Evolutionary conservation across 106 monocot species (phyloP).

Genomic region (Ottelia alismoides): DNA sequence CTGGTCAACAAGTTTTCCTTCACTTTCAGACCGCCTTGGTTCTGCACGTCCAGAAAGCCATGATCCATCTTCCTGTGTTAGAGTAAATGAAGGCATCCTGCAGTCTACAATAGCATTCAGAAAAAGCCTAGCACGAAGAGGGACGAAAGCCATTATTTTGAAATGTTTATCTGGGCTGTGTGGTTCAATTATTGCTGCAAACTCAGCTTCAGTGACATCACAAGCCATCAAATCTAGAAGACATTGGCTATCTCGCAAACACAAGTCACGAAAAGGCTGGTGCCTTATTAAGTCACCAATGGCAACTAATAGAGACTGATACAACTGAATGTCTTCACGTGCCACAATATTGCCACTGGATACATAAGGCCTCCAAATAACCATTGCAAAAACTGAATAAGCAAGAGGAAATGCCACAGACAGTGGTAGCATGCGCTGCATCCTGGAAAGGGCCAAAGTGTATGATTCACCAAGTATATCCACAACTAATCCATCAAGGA

Average conservation of each 20-base stretch:
- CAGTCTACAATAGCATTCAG: constrained; percentile 75
- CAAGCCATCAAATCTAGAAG: constrained; percentile 65
- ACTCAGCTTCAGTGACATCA: constrained; percentile 76
- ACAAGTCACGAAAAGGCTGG: constrained; percentile 76
- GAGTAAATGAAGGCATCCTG: constrained; percentile 62
- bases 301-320: constrained; percentile 47
- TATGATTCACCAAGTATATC: constrained; percentile 83
- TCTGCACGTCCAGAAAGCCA: constrained; percentile 37
- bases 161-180: constrained; percentile 64
- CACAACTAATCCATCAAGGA: constrained; percentile 73
- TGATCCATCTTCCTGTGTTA: constrained; percentile 53
- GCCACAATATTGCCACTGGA: constrained; percentile 44
- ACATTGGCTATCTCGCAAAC: constrained; percentile 42
- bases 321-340: constrained; percentile 69
- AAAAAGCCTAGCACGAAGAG: constrained; percentile 77
- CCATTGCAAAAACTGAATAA: constrained; percentile 86
- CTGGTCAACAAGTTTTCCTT: constrained; percentile 55
- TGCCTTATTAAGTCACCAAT: constrained; percentile 65
- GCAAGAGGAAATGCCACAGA: constrained; percentile 57
- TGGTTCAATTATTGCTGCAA: constrained; percentile 77
- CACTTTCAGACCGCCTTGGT: constrained; percentile 38
- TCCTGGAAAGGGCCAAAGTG: constrained; percentile 58
- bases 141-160: constrained; percentile 71
- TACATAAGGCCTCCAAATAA: constrained; percentile 72
- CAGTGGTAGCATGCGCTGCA: constrained; percentile 81